Evolutionary conservation across 257 asterid genomes (phyloP), one percentile per base, ranked within the genome.

Genomic region (Penstemon davidsonii): DNA sequence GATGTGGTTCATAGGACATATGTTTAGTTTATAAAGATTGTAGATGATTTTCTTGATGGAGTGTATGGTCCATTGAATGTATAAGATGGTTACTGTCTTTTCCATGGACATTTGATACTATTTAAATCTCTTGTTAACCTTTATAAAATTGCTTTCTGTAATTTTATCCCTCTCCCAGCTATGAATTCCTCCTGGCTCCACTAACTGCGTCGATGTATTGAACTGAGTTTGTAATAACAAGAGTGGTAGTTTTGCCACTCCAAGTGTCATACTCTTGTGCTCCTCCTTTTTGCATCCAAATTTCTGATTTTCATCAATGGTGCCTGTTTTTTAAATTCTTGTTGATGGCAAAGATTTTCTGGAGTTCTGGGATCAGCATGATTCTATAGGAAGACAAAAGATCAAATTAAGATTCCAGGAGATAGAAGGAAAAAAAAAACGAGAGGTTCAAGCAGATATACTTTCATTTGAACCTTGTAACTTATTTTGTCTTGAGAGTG

Each of bases 161-260:
- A 12, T 46, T 6, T 7, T 9, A 46, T 46, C 10, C 51, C 11
- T 12, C 51, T 8, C 9, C 51, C 51, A 46, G 11, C 9, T 46
- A 7, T 8, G 51, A 46, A 25, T 7, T 46, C 51, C 0, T 46
- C 51, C 51, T 46, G 6, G 12, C 10, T 46, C 51, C 51, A 46
- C 51, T n/a, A 46, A 46, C 10, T 9, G 51, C 59, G 37, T 53
- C 55, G 62, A 13, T 58, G 54, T 37, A 4, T 57, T 71, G 57
- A n/a, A 51, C 55, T 15, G 40, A 73, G 46, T 55, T 41, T 49
- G 68, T 62, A 49, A 62, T 36, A 33, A 33, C 40, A 6, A 58
- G 38, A 42, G 44, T 51, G 62, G 68, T n/a, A 43, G 38, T 13
- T 33, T 46, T 66, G 56, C 45, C 54, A 36, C 63, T 39, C 37